Conservation (phyloP, 768 basidiomycete genomes). For the Sporobolomyces phaffii region DNA sequence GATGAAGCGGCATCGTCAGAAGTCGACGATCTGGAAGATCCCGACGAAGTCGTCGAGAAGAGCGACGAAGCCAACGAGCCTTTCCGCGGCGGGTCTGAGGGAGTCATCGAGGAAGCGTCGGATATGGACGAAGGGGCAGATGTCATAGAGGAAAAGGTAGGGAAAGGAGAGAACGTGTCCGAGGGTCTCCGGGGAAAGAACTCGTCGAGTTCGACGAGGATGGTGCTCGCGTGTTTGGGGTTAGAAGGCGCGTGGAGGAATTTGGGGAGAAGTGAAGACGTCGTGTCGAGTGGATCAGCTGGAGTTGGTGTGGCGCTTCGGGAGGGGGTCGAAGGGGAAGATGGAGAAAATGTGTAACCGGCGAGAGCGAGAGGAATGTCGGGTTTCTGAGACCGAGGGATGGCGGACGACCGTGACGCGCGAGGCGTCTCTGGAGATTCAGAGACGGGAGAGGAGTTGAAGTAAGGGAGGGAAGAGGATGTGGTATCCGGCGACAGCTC, state of each 20-base stretch:
- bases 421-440: neutral
- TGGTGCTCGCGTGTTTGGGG: neutral
- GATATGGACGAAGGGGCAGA: no score
- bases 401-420: neutral
- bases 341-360: neutral
- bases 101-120: neutral
- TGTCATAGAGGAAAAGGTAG: no score
- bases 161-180: slow-evolving; percentile 6
- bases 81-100: neutral
- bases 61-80: neutral
- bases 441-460: neutral
- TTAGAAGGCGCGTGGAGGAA: neutral
- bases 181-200: slow-evolving; percentile 9
- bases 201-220: slow-evolving; percentile 13
- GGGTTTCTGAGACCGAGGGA: neutral
- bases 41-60: neutral
- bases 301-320: neutral
- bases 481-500: neutral
- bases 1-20: no score
- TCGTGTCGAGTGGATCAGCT: no score
- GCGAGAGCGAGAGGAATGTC: neutral
- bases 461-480: neutral
- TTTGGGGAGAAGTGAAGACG: neutral
- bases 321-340: neutral
- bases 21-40: neutral